Conservation (phyloP, 2,329 filamentous ascomycete species). For the Eutypella sp. region DNA sequence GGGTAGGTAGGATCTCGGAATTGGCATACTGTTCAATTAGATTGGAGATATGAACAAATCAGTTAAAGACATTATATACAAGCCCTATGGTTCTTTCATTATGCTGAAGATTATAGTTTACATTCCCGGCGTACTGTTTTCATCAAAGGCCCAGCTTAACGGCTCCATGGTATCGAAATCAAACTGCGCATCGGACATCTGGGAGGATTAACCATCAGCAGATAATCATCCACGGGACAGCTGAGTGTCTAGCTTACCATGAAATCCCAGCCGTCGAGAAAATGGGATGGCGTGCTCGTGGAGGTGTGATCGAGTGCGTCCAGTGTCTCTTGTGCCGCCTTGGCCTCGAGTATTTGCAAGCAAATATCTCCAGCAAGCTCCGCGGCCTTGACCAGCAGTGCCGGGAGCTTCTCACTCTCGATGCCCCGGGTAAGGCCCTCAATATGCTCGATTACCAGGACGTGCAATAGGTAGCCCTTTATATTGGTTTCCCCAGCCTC, state of each 20-base stretch:
- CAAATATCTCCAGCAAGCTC: conserved; percentile 29
- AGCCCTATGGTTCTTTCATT: too few relatives aligned
- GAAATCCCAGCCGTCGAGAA: conserved; percentile 34
- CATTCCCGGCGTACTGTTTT: background rate
- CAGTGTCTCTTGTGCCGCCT: conserved; percentile 12
- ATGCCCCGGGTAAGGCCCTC: conserved; percentile 33
- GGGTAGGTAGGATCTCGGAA: too few relatives aligned
- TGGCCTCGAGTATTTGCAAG: conserved; percentile 28
- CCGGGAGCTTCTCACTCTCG: conserved; percentile 27
- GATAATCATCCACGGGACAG: too few relatives aligned
- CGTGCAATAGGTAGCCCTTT: conserved; percentile 42
- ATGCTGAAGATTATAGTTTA: too few relatives aligned
- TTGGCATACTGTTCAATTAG: too few relatives aligned
- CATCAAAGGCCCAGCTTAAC: background rate
- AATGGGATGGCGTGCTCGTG: conserved; percentile 14
- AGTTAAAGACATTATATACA: too few relatives aligned
- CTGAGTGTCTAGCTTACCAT: conserved; percentile 31
- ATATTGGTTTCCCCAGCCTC: conserved; percentile 47
- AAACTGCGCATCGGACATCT: background rate
- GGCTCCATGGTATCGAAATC: background rate
- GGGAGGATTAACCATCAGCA: too few relatives aligned
- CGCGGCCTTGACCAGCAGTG: conserved; percentile 30
- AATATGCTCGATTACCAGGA: conserved; percentile 35
- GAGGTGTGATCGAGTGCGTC: conserved; percentile 9
- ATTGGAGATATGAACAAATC: too few relatives aligned